Base-by-base conservation (phyloP, 768 basidiomycete species). In the Dentipellis fragilis region DNA sequence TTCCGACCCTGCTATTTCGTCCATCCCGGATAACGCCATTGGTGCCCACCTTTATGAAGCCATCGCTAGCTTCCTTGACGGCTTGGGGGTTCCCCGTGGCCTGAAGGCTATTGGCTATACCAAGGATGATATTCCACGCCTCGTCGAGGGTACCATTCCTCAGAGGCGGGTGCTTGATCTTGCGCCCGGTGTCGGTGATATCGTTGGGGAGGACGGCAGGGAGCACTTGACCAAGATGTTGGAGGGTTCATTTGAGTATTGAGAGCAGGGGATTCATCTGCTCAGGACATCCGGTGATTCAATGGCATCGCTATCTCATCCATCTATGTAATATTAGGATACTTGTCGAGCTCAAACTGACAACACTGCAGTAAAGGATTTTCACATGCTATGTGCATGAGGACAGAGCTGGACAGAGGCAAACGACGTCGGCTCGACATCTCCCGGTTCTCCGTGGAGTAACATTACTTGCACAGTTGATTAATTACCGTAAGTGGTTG, bases 141-240 rank as follows among this genome's bases (percentile, higher is more conserved):
- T 98, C 12, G 95, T 96, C 1, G 83, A 94, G 57, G 94, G 95
- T 4, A 91, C 94, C 17, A 67, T 98, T 48, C 95, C 95, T 14
- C 95, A 98, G 69, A 73, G 92, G 54, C 79, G 94, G 16, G 94
- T 98, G 4, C 69, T 98, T 59, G 93, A 96, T 67, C 76, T 98
- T 29, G 95, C 95, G 8, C 95, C 94, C 14, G 87, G 89, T 50
- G 84, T 95, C 61, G 89, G 90, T 10, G 80, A 91, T 63, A 76
- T 93, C 35, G 80, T 81, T 22, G 90, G 85, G 34, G 85, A 85
- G 46, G 90, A 94, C 67, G 92, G 92, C 45, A 79, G 75, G 62
- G 84, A 91, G 64, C 87, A 93, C 71, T 69, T 97, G 63, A 81
- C 83, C 19, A 76, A 69, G 60, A 94, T 97, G 66, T 78, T 97